A percentile compares a stretch with the other conserved stretches of the same genome.
These are phyloP conservation scores for Cystobasidium onofrii DNA, from an alignment of 768 basidiomycete genomes.

Conservation along the genomic window DNA sequence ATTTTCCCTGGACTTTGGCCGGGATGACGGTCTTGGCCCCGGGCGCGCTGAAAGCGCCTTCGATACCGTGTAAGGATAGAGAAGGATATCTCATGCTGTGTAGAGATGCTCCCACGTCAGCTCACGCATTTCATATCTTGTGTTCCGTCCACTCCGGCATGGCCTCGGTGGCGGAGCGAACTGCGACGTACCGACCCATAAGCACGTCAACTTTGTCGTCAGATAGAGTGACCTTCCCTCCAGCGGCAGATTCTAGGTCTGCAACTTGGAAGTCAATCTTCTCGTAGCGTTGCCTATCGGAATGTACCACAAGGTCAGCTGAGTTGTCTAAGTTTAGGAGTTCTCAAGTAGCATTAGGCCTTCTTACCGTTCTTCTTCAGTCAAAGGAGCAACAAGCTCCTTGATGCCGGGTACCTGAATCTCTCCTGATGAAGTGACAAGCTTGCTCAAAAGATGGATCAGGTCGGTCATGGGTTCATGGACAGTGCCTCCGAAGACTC, in stretches of 20 bases:
- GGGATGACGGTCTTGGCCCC: constrained; percentile 92
- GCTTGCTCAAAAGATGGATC: constrained; percentile 69
- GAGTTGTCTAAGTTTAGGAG: too few species aligned
- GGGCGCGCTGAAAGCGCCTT: constrained; percentile 78
- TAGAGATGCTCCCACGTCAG: not conserved
- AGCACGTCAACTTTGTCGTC: constrained; percentile 67
- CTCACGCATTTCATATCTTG: not conserved
- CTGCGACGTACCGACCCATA: constrained; percentile 59
- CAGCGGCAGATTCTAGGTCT: constrained; percentile 69
- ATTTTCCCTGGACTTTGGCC: constrained; percentile 66
- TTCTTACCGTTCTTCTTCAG: constrained; percentile 66
- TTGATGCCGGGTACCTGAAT: constrained; percentile 85
- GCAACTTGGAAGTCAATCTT: constrained; percentile 41
- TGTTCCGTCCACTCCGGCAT: not conserved
- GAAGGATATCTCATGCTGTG: constrained; percentile 63
- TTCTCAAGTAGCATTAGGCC: constrained; percentile 68
- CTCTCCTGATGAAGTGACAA: constrained; percentile 67
- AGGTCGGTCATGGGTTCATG: constrained; percentile 85
- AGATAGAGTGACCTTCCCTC: constrained; percentile 65
- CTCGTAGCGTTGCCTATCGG: constrained; percentile 45
- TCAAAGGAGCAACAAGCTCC: constrained; percentile 67
- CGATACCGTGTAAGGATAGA: constrained; percentile 87
- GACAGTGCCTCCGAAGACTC: constrained; percentile 60
- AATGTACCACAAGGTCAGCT: too few species aligned
- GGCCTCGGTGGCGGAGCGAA: not conserved